These are phyloP conservation scores for Phaffia tasmanica DNA, from an alignment of 768 basidiomycete genomes.

Conservation along the genomic window DNA sequence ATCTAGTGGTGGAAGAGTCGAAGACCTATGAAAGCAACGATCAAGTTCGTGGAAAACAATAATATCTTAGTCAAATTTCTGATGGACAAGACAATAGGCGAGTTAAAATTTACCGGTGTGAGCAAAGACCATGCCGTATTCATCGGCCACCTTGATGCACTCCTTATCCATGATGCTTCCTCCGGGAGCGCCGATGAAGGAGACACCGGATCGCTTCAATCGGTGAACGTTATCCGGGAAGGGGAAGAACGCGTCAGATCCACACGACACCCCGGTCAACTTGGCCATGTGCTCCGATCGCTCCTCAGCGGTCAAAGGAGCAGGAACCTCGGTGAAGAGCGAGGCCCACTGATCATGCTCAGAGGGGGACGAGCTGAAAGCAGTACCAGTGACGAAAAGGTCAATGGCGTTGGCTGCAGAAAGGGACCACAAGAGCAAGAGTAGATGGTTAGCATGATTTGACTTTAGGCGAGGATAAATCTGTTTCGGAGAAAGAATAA, in stretches of 20 bases:
- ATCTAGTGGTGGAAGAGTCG: conserved; percentile 26
- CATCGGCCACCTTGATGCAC: conserved; percentile 92
- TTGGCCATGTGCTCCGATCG: conserved; percentile 59
- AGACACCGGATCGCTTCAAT: conserved; percentile 79
- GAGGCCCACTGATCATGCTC: conserved; percentile 86
- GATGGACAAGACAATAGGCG: too few species aligned
- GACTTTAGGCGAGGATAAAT: neutral
- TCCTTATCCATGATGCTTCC: conserved; percentile 97
- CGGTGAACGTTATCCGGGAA: conserved; percentile 97
- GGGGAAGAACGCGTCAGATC: conserved; percentile 98
- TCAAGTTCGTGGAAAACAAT: too few species aligned
- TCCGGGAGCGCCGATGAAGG: conserved; percentile 69
- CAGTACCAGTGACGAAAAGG: conserved; percentile 81
- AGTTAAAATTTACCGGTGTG: conserved; percentile 52
- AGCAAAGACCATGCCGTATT: conserved; percentile 79
- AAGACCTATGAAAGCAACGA: neutral
- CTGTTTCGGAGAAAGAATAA: neutral
- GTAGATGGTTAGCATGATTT: too few species aligned
- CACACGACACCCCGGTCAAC: conserved; percentile 74
- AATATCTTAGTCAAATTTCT: too few species aligned
- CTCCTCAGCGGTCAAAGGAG: conserved; percentile 56
- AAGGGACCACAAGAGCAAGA: neutral
- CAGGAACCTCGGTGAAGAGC: conserved; percentile 63
- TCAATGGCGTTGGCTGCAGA: conserved; percentile 79
- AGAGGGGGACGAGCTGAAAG: conserved; percentile 59